These are phyloP conservation scores for Biancaea sappan DNA, from an alignment of 306 rosid genomes.

Conservation along the genomic window DNA sequence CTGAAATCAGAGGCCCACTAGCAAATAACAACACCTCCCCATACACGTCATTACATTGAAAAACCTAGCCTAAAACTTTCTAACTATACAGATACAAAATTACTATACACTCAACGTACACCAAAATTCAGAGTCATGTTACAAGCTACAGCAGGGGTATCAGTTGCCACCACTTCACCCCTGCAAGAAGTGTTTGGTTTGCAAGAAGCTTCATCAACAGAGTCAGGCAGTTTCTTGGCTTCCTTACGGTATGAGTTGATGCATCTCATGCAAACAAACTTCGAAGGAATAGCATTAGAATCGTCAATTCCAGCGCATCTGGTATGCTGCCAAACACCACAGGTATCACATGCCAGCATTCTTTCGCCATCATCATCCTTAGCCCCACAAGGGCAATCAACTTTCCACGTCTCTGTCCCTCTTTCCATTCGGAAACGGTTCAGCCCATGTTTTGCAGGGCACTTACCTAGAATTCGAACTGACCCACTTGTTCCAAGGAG, in stretches of 20 bases:
- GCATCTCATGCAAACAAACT: conserved; percentile 50
- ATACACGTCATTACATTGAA: not conserved
- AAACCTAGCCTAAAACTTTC: conserved; percentile 15
- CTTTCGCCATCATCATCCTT: conserved; percentile 81
- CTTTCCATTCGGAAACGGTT: conserved; percentile 67
- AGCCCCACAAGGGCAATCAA: conserved; percentile 72
- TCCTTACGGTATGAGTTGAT: conserved; percentile 20
- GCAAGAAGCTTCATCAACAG: conserved; percentile 9
- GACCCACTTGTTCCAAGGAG: conserved; percentile 56
- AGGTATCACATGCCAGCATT: conserved; percentile 77
- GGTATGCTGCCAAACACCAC: conserved; percentile 79
- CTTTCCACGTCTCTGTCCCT: conserved; percentile 70
- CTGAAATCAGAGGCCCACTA: conserved; percentile 16
- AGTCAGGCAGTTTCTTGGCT: not conserved
- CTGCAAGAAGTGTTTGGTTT: conserved; percentile 40
- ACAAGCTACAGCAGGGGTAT: conserved; percentile 31
- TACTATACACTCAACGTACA: conserved; percentile 51
- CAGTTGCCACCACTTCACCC: conserved; percentile 39
- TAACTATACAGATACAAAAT: conserved; percentile 38
- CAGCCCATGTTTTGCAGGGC: conserved; percentile 56
- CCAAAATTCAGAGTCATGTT: conserved; percentile 42
- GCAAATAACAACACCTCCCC: not conserved
- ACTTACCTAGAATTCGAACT: conserved; percentile 50
- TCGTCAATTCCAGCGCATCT: conserved; percentile 67
- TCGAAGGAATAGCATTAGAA: conserved; percentile 47